Percentiles rank a stretch among this genome's conserved stretches.
These are phyloP conservation scores for Solanum etuberosum DNA, from an alignment of 257 asterid species.

Conservation along the genomic window DNA sequence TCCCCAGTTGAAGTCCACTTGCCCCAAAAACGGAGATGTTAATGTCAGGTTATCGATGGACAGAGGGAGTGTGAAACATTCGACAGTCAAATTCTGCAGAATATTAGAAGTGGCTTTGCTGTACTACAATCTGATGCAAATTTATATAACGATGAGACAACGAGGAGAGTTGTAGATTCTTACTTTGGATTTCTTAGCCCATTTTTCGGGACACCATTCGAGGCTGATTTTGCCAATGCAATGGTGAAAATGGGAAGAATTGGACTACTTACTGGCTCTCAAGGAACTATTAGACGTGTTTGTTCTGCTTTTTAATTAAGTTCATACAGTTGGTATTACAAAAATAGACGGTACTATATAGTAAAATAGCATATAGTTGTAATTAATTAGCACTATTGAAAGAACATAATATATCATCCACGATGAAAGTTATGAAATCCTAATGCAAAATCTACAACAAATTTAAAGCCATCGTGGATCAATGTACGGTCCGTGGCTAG, in stretches of 20 bases:
- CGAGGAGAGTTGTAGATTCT: background rate
- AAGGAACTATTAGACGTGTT: background rate
- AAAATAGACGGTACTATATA: background rate
- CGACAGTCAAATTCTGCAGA: background rate
- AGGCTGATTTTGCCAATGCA: background rate
- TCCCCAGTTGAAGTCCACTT: background rate
- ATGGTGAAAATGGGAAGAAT: background rate
- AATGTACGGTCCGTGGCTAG: too few species aligned
- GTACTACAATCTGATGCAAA: background rate
- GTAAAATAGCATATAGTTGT: background rate
- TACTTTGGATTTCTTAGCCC: background rate
- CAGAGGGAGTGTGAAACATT: background rate
- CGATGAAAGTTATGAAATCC: background rate
- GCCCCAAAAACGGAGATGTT: background rate
- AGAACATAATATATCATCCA: background rate
- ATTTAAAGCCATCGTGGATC: background rate
- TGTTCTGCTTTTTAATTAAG: background rate
- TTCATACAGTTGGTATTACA: background rate
- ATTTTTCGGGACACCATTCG: background rate
- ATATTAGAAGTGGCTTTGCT: background rate
- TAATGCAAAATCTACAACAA: background rate
- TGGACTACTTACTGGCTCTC: background rate
- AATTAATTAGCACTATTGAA: background rate
- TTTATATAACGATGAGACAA: background rate
- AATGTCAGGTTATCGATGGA: background rate